Conservation (phyloP, 805 yeast genomes). For the Pichia deserticola region DNA sequence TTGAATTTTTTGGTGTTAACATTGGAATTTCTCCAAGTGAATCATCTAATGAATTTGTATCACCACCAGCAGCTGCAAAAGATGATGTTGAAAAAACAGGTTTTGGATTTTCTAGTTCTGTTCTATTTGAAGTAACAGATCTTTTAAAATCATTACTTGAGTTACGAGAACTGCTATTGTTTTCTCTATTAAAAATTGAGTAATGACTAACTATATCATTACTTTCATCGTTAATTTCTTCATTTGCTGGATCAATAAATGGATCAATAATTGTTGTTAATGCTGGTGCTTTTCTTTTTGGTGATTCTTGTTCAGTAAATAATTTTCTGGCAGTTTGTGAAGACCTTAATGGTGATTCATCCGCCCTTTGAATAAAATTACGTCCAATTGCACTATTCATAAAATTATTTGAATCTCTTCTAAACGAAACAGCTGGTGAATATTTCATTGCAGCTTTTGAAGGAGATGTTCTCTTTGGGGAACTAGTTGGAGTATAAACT, state of each 20-base stretch:
- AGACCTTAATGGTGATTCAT: slow-evolving; percentile 18
- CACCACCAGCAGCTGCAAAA: slow-evolving; percentile 48
- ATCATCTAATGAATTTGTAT: slow-evolving; percentile 14
- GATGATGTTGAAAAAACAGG: slow-evolving; percentile 59
- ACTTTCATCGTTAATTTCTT: slow-evolving; percentile 19
- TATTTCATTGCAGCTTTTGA: slow-evolving; percentile 33
- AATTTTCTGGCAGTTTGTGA: slow-evolving; percentile 51
- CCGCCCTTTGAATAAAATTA: slow-evolving; percentile 31
- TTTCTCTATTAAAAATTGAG: slow-evolving; percentile 17
- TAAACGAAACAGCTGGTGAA: slow-evolving; percentile 38
- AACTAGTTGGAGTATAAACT: slow-evolving; percentile 24
- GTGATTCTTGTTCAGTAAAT: slow-evolving; percentile 65
- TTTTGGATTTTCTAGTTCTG: slow-evolving; percentile 55
- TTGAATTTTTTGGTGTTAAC: slow-evolving; percentile 14
- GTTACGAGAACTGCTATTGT: slow-evolving; percentile 1
- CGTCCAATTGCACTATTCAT: slow-evolving; percentile 31
- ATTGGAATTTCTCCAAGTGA: slow-evolving; percentile 18
- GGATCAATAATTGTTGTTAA: slow-evolving; percentile 43
- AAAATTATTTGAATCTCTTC: slow-evolving; percentile 23
- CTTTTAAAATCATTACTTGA: slow-evolving; percentile 26
- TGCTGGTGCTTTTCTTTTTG: slow-evolving; percentile 45
- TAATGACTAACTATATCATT: slow-evolving; percentile 33
- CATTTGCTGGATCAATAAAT: slow-evolving; percentile 36
- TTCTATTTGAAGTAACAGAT: slow-evolving; percentile 27
- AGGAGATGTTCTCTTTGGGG: slow-evolving; percentile 29